Conservation (phyloP, 192 early-diverging fungal species). For the Linnemannia elongata region DNA sequence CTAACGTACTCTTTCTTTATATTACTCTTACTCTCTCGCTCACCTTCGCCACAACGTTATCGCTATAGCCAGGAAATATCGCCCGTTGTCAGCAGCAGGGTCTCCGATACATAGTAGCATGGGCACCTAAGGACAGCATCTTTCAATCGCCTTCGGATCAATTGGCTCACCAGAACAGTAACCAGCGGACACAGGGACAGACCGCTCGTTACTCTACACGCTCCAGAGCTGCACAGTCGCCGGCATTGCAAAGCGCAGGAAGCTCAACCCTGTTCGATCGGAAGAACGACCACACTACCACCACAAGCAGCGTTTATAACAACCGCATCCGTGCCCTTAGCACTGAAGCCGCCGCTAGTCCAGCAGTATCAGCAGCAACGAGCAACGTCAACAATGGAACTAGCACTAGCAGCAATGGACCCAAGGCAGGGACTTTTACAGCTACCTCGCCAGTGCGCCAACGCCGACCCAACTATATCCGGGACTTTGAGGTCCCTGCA, state of each 20-base stretch:
- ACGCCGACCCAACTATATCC: constrained; percentile 50
- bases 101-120: constrained; percentile 29
- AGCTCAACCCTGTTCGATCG: not conserved
- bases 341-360: not conserved
- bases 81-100: constrained; percentile 43
- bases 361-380: constrained; percentile 3
- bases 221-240: not conserved
- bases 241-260: not conserved
- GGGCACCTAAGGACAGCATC: constrained; percentile 27
- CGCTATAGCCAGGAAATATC: constrained; percentile 24
- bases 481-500: constrained; percentile 53
- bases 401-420: constrained; percentile 7
- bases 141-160: not conserved
- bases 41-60: not conserved
- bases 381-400: not conserved
- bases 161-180: not conserved
- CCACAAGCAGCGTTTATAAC: not conserved
- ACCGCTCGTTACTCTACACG: constrained; percentile 8
- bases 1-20: not conserved
- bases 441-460: constrained; percentile 15
- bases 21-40: not conserved
- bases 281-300: not conserved
- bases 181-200: not conserved
- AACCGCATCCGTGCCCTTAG: not conserved
- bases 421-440: constrained; percentile 4